Evolutionary conservation across 2,329 filamentous ascomycete genomes (phyloP).

Genomic region (Niveomyces coronatus): DNA sequence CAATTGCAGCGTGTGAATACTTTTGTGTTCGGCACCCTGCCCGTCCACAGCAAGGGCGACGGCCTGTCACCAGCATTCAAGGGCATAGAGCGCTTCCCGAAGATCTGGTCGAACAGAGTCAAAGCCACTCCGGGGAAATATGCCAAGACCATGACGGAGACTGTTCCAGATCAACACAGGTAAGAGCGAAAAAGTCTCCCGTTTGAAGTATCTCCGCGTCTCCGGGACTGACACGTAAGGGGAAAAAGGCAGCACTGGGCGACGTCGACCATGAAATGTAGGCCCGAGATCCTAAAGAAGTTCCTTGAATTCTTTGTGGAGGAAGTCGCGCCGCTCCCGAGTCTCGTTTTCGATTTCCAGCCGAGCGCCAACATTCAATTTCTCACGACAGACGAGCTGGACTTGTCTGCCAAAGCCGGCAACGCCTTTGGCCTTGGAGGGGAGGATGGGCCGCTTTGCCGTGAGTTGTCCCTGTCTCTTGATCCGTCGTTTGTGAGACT

Average conservation of each 20-base stretch:
- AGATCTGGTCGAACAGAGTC: background rate
- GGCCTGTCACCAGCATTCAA: background rate
- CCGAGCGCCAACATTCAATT: conserved; percentile 1
- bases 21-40: background rate
- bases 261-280: background rate
- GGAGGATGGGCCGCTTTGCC: background rate
- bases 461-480: background rate
- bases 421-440: background rate
- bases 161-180: background rate
- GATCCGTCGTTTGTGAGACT: background rate
- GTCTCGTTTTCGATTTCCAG: background rate
- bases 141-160: background rate
- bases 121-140: background rate
- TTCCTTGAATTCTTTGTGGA: background rate
- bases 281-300: background rate
- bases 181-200: no score
- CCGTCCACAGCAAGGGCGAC: background rate
- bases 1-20: background rate
- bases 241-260: conserved; percentile 1
- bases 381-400: background rate
- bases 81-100: background rate
- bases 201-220: no score
- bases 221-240: background rate
- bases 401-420: background rate
- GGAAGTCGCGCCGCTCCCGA: background rate